These are phyloP conservation scores for Fistulifera pelliculosa DNA, from an alignment of 108 stramenopile species.

Conservation along the genomic window DNA sequence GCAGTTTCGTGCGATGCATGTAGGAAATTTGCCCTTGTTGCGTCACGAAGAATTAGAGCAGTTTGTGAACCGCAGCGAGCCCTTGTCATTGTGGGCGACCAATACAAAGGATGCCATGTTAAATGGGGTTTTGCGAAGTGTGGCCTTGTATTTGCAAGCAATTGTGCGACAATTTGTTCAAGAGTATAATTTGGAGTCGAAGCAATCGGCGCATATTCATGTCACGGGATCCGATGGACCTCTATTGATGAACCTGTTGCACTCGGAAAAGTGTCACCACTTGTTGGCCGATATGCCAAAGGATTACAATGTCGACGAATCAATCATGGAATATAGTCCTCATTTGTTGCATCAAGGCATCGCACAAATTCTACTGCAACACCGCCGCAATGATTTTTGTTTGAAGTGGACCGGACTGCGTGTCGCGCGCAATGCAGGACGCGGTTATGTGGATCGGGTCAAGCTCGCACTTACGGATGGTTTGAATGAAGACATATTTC, in stretches of 20 bases:
- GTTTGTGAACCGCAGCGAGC: conserved; percentile 15
- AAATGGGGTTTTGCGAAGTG: conserved; percentile 30
- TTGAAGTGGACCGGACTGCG: too few species aligned
- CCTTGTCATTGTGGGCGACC: conserved; percentile 35
- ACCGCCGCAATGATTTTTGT: conserved; percentile 12
- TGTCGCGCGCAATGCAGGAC: too few species aligned
- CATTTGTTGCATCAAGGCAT: conserved; percentile 14
- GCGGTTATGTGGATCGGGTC: too few species aligned
- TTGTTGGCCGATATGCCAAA: not conserved
- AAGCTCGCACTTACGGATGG: too few species aligned
- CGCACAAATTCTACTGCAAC: conserved; percentile 24
- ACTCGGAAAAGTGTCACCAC: conserved; percentile 6
- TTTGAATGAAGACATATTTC: conserved; percentile 16
- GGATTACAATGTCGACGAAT: not conserved
- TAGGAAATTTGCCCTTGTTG: conserved; percentile 41
- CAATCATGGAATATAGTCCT: conserved; percentile 51
- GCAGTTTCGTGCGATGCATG: conserved; percentile 30
- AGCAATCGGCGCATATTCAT: too few species aligned
- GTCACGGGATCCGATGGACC: not conserved
- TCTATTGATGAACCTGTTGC: too few species aligned
- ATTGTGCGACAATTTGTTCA: conserved; percentile 21
- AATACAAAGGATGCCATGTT: conserved; percentile 60
- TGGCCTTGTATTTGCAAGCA: conserved; percentile 32
- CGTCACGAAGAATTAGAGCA: conserved; percentile 17
- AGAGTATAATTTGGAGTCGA: too few species aligned